These are phyloP conservation scores for Multifurca ochricompacta DNA, from an alignment of 768 basidiomycete genomes.

Conservation along the genomic window DNA sequence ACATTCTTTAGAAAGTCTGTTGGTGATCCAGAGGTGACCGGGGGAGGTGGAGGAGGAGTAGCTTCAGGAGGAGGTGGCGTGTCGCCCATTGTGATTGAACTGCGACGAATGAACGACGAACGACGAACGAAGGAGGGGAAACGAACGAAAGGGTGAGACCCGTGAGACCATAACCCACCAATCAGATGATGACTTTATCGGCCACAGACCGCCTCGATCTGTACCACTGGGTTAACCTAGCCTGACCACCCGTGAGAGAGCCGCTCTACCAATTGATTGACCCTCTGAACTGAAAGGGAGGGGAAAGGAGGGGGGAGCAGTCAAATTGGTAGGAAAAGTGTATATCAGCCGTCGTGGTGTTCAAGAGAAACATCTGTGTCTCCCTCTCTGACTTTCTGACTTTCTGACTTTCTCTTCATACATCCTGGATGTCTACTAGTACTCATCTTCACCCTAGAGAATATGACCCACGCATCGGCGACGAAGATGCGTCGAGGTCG, in stretches of 20 bases:
- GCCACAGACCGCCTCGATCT: too few relatives aligned
- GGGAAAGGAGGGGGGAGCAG: too few relatives aligned
- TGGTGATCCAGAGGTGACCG: slow-evolving; percentile 62
- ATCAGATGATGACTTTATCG: too few relatives aligned
- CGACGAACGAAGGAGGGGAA: too few relatives aligned
- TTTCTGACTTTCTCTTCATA: background rate
- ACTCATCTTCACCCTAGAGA: background rate
- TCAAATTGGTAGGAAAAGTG: too few relatives aligned
- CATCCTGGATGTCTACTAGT: slow-evolving; percentile 1
- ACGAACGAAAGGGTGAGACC: too few relatives aligned
- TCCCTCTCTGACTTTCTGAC: background rate
- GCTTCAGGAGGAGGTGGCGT: slow-evolving; percentile 34
- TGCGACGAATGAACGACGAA: too few relatives aligned
- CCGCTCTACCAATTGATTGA: too few relatives aligned
- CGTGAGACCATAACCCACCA: slow-evolving; percentile 2
- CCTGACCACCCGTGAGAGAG: too few relatives aligned
- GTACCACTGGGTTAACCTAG: too few relatives aligned
- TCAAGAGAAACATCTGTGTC: too few relatives aligned
- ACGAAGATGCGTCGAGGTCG: slow-evolving; percentile 19
- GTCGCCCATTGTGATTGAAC: slow-evolving; percentile 27
- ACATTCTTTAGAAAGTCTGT: slow-evolving; percentile 93
- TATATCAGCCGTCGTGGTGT: background rate
- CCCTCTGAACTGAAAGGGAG: too few relatives aligned
- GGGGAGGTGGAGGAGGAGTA: slow-evolving; percentile 40
- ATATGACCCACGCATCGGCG: slow-evolving; percentile 27